A percentile compares a stretch with the other conserved stretches of the same genome.
These are phyloP conservation scores for Glomus cerebriforme DNA, from an alignment of 192 early-diverging fungal species.

Conservation along the genomic window DNA sequence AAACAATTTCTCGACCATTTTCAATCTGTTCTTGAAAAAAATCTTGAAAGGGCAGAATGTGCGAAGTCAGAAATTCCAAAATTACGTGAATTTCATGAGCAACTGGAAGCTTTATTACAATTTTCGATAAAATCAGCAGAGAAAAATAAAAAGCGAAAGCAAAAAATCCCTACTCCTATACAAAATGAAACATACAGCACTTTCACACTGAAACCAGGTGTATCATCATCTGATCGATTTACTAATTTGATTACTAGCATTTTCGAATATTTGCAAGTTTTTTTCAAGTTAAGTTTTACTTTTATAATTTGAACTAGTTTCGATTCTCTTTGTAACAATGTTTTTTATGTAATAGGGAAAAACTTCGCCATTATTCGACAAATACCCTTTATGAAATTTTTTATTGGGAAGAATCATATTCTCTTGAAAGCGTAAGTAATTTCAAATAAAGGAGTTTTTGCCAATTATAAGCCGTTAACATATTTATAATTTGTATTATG, in stretches of 20 bases:
- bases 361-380: conserved; percentile 59
- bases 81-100: background rate
- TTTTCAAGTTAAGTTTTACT: conserved; percentile 2
- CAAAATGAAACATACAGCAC: background rate
- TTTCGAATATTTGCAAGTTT: background rate
- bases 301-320: background rate
- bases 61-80: background rate
- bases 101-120: background rate
- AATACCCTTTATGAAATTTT: conserved; percentile 76
- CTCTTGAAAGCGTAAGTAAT: conserved; percentile 69
- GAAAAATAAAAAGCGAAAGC: background rate
- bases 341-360: conserved; percentile 37
- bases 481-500: background rate
- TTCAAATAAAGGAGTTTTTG: background rate
- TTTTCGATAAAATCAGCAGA: background rate
- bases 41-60: background rate
- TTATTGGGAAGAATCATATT: conserved; percentile 73
- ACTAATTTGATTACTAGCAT: background rate
- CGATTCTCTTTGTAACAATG: background rate
- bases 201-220: background rate
- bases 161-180: background rate
- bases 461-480: background rate
- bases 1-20: background rate
- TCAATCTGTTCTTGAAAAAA: background rate
- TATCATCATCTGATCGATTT: background rate